Conservation (phyloP, 352 stramenopile species). For the Phytophthora litchii region DNA sequence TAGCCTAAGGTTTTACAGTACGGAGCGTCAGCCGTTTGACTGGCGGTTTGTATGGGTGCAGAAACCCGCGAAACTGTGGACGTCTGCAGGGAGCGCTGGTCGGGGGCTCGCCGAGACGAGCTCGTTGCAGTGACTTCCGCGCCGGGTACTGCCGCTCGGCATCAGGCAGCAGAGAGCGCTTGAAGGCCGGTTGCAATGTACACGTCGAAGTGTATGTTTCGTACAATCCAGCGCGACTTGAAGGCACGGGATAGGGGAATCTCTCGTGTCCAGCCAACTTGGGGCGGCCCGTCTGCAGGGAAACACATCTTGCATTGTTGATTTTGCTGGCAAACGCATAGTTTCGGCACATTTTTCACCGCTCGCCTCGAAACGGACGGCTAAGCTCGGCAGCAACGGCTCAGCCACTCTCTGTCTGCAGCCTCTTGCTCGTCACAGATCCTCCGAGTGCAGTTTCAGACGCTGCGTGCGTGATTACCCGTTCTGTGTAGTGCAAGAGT, state of each 20-base stretch:
- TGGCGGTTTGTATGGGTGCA: slow-evolving; percentile 23
- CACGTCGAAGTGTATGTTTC: slow-evolving; percentile 36
- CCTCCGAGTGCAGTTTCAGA: slow-evolving; percentile 1
- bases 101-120: slow-evolving; percentile 1
- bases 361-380: slow-evolving; percentile 28
- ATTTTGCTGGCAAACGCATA: slow-evolving; percentile 8
- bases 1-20: slow-evolving; percentile 32
- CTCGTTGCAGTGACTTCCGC: not conserved
- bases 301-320: slow-evolving; percentile 24
- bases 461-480: slow-evolving; percentile 7
- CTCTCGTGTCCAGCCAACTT: slow-evolving; percentile 19
- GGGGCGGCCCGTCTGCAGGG: slow-evolving; percentile 1
- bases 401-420: not conserved
- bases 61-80: slow-evolving; percentile 18
- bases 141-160: not conserved
- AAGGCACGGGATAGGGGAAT: slow-evolving; percentile 16
- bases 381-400: slow-evolving; percentile 12
- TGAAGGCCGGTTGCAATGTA: slow-evolving; percentile 19
- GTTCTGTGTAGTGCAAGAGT: not conserved
- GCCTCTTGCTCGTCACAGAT: slow-evolving; percentile 9
- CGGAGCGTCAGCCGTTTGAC: slow-evolving; percentile 26
- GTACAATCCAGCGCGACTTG: slow-evolving; percentile 24
- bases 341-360: slow-evolving; percentile 11
- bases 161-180: slow-evolving; percentile 22
- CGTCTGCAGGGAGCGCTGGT: slow-evolving; percentile 9